A percentile compares a stretch with the other conserved stretches of the same genome.
phyloP scores from a whole-genome alignment of 805 yeast species.

The Debaryomyces prosopidis region DNA sequence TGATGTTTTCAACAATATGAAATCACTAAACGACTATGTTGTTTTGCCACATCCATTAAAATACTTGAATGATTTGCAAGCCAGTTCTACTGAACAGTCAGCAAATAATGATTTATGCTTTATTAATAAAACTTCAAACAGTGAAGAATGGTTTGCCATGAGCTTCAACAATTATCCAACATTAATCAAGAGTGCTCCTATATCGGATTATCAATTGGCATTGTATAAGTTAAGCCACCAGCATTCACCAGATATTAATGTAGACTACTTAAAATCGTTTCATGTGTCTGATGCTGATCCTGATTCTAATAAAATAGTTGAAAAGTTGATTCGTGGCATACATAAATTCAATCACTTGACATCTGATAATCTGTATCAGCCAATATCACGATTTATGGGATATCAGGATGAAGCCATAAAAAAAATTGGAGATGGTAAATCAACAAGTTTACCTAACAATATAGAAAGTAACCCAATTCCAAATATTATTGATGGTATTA shows the following conservation, averaged over 20 bases:
- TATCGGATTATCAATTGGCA: constrained; percentile 57
- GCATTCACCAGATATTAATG: constrained; percentile 11
- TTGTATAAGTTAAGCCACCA: constrained; percentile 26
- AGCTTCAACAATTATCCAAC: constrained; percentile 78
- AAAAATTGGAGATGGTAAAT: constrained; percentile 26
- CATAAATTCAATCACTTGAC: constrained; percentile 32
- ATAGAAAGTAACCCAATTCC: constrained; percentile 14
- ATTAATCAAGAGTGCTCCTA: constrained; percentile 75
- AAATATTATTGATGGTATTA: constrained; percentile 37
- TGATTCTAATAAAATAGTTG: constrained; percentile 17
- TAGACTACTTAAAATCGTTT: constrained; percentile 18
- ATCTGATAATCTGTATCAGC: constrained; percentile 35
- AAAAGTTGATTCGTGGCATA: constrained; percentile 32
- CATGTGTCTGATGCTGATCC: constrained; percentile 13
- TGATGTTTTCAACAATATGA: constrained; percentile 55
- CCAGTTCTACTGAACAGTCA: constrained; percentile 17
- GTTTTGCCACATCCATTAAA: constrained; percentile 71
- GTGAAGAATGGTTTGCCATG: constrained; percentile 82
- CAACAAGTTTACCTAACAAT: not conserved
- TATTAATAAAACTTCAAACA: constrained; percentile 63
- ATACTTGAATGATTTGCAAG: constrained; percentile 34
- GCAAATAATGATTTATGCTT: constrained; percentile 47
- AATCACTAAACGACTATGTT: constrained; percentile 36
- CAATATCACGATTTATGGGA: constrained; percentile 28
- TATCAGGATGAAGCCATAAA: constrained; percentile 11